A percentile compares a stretch with the other conserved stretches of the same genome.
Conservation (phyloP, 1,284 basidiomycete species). For the Inonotus obliquus region DNA sequence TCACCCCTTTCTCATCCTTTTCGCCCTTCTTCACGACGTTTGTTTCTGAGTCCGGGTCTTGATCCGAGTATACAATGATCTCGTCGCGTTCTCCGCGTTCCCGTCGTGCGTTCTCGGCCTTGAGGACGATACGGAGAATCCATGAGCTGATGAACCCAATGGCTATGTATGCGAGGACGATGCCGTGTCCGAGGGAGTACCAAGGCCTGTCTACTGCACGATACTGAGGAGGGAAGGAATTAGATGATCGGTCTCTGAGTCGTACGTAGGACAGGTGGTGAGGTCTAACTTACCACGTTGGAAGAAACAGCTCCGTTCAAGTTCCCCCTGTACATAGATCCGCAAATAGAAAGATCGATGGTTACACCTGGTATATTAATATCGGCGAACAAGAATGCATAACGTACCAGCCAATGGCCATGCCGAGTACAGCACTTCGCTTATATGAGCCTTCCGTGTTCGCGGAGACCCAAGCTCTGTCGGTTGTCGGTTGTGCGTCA, state of each 20-base stretch:
- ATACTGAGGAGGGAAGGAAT: slow-evolving; percentile 41
- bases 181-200: slow-evolving; percentile 63
- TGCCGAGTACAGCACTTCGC: slow-evolving; percentile 36
- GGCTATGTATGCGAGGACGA: slow-evolving; percentile 68
- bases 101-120: slow-evolving; percentile 55
- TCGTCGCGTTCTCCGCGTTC: slow-evolving; percentile 66
- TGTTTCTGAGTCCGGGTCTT: not conserved
- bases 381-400: not conserved
- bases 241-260: not conserved
- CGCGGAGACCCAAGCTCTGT: slow-evolving; percentile 45
- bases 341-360: not conserved
- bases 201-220: slow-evolving; percentile 61
- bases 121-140: slow-evolving; percentile 43
- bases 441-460: slow-evolving; percentile 46
- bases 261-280: not conserved
- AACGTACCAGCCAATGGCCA: slow-evolving; percentile 32
- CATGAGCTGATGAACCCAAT: slow-evolving; percentile 57
- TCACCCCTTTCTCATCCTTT: not conserved
- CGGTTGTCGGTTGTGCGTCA: slow-evolving; percentile 13
- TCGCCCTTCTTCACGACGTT: not conserved
- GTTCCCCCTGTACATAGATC: slow-evolving; percentile 46
- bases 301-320: slow-evolving; percentile 68
- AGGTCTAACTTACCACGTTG: slow-evolving; percentile 48
- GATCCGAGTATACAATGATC: slow-evolving; percentile 42
- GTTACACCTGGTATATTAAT: not conserved